phyloP scores from a whole-genome alignment of 768 basidiomycete genomes.

The Auriscalpium orientale region DNA sequence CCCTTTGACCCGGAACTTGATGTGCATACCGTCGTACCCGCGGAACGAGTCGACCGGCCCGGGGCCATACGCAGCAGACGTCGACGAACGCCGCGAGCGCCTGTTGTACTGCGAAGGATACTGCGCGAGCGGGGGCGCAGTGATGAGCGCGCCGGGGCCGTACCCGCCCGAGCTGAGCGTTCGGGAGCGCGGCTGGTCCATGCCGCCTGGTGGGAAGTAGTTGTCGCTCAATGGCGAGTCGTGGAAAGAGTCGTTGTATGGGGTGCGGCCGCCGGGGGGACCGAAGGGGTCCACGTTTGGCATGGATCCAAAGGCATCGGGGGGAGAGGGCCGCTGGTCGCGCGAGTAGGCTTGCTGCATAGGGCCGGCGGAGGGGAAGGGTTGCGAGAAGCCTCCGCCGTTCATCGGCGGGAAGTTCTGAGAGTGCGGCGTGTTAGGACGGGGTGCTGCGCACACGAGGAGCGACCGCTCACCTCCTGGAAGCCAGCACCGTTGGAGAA shows the following conservation, averaged over 20 bases:
- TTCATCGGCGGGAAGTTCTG: constrained; percentile 1
- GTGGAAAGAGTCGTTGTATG: constrained; percentile 9
- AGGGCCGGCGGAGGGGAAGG: background rate
- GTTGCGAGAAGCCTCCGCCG: background rate
- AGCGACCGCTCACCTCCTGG: constrained; percentile 14
- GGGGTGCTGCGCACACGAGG: background rate
- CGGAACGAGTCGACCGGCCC: constrained; percentile 1
- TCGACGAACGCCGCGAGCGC: constrained; percentile 12
- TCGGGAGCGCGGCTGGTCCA: constrained; percentile 7
- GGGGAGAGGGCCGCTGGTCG: constrained; percentile 3
- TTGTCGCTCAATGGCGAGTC: constrained; percentile 11
- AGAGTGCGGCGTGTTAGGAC: background rate
- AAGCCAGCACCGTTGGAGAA: background rate
- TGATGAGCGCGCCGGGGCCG: constrained; percentile 4
- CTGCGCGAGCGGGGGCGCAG: constrained; percentile 10
- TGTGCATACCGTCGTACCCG: background rate
- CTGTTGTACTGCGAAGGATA: constrained; percentile 5
- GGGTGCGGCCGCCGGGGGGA: background rate
- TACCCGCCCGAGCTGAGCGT: constrained; percentile 10
- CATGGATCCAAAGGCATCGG: background rate
- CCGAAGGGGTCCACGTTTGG: constrained; percentile 4
- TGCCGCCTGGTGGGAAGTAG: constrained; percentile 4
- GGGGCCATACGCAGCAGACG: background rate
- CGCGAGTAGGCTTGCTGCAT: constrained; percentile 6
- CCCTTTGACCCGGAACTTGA: constrained; percentile 14